A percentile compares a stretch with the other conserved stretches of the same genome.
phyloP scores from a whole-genome alignment of 352 stramenopile species.

The Phytophthora sojae region DNA sequence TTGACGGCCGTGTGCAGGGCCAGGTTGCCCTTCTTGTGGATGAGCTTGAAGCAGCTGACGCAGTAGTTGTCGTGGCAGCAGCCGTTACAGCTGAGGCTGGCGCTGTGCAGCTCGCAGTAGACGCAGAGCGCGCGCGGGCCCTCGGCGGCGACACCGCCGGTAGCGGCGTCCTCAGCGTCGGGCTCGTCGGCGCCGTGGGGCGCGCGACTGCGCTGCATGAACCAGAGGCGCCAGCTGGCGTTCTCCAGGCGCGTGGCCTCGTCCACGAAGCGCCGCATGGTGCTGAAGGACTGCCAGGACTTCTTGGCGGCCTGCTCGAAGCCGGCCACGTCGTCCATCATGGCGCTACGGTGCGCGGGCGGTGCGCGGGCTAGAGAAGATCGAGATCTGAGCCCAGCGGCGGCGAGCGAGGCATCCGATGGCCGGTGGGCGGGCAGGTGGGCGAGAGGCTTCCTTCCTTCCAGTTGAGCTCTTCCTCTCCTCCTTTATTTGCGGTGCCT shows the following conservation, averaged over 20 bases:
- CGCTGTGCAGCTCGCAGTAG: constrained; percentile 80
- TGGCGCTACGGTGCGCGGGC: background rate
- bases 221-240: constrained; percentile 85
- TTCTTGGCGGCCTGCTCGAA: constrained; percentile 81
- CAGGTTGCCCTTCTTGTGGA: constrained; percentile 88
- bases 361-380: constrained; percentile 14
- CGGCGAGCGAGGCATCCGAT: constrained; percentile 22
- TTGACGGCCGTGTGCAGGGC: constrained; percentile 83
- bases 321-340: constrained; percentile 56
- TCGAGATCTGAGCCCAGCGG: constrained; percentile 24
- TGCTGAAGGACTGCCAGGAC: constrained; percentile 90
- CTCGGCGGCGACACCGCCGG: background rate
- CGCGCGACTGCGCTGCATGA: constrained; percentile 58
- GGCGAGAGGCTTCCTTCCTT: constrained; percentile 14
- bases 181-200: constrained; percentile 25
- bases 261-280: constrained; percentile 87
- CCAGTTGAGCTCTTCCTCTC: background rate
- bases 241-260: constrained; percentile 85
- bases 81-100: constrained; percentile 80
- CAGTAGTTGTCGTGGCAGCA: constrained; percentile 90
- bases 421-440: background rate
- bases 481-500: background rate
- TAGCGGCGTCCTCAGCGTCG: constrained; percentile 34
- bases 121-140: constrained; percentile 51
- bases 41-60: constrained; percentile 88